Conservation (phyloP, 2,329 filamentous ascomycete species). For the Cercospora sp. region DNA sequence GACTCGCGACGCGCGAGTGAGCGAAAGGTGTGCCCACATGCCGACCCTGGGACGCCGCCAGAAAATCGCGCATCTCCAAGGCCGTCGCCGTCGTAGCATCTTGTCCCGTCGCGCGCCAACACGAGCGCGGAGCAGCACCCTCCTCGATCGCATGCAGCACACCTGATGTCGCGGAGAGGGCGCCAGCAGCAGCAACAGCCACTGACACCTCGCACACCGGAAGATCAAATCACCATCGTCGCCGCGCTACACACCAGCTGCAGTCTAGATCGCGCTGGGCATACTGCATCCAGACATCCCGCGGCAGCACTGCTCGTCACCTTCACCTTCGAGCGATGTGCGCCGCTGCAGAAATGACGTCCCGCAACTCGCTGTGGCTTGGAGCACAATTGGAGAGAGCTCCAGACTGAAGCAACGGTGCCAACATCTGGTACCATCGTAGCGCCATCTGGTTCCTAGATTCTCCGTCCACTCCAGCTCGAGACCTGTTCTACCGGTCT, state of each 20-base stretch:
- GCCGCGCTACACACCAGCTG: not conserved
- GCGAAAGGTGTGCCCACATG: not conserved
- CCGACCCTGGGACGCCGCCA: not conserved
- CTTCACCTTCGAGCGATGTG: not conserved
- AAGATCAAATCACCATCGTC: not conserved
- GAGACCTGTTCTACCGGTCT: not conserved
- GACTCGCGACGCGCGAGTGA: not conserved
- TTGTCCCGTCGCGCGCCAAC: not conserved
- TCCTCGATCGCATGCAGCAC: slow-evolving; percentile 3
- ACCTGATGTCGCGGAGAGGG: not conserved
- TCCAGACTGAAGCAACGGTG: not conserved
- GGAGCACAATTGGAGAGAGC: slow-evolving; percentile 4
- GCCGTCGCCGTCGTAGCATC: not conserved
- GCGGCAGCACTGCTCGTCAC: not conserved
- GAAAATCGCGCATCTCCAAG: not conserved
- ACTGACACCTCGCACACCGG: not conserved
- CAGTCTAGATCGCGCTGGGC: not conserved
- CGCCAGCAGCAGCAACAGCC: not conserved
- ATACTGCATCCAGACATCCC: not conserved
- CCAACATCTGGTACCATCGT: not conserved
- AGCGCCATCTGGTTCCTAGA: slow-evolving; percentile 6
- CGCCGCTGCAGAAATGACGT: slow-evolving; percentile 6
- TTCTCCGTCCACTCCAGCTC: slow-evolving; percentile 17
- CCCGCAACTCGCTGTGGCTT: not conserved
- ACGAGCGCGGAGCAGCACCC: not conserved